Evolutionary conservation across 257 asterid species (phyloP).

Genomic region (Ehretia macrophylla): DNA sequence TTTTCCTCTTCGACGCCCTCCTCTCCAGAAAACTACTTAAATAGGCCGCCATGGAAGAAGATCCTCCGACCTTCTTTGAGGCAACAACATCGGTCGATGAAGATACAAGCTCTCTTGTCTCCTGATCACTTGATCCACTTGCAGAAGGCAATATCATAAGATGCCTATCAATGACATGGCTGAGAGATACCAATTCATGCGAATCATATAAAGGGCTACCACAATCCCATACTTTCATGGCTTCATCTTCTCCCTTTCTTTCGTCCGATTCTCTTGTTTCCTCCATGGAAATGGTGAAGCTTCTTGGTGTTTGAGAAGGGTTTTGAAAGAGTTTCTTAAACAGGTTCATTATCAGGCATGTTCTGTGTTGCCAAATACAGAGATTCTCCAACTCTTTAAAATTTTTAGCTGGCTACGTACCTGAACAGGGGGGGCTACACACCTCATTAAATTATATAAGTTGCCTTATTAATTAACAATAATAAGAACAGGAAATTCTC

Average conservation of each 20-base stretch:
- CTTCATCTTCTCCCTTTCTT: conserved; percentile 9
- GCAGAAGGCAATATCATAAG: conserved; percentile 40
- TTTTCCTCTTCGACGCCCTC: conserved; percentile 14
- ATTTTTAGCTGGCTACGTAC: background rate
- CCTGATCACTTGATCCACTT: no score
- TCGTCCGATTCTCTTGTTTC: conserved; percentile 3
- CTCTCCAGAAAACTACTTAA: background rate
- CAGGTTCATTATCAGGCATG: conserved; percentile 5
- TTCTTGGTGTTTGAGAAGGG: conserved; percentile 6
- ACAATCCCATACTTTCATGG: conserved; percentile 51
- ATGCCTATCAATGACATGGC: conserved; percentile 53
- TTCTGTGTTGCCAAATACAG: conserved; percentile 1
- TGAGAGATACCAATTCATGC: conserved; percentile 46
- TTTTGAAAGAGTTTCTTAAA: background rate
- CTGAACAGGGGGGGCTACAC: background rate
- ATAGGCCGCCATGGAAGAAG: conserved; percentile 11
- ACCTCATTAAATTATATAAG: background rate
- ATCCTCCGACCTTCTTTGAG: conserved; percentile 10
- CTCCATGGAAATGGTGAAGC: conserved; percentile 3
- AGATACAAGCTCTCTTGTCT: no score
- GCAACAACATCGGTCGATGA: background rate
- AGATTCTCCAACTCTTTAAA: conserved; percentile 2
- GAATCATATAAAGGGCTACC: conserved; percentile 80
- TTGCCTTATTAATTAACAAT: background rate
- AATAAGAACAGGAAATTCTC: no score